Evolutionary conservation across 1,284 basidiomycete genomes (phyloP).

Genomic region (Marasmius fiardii): DNA sequence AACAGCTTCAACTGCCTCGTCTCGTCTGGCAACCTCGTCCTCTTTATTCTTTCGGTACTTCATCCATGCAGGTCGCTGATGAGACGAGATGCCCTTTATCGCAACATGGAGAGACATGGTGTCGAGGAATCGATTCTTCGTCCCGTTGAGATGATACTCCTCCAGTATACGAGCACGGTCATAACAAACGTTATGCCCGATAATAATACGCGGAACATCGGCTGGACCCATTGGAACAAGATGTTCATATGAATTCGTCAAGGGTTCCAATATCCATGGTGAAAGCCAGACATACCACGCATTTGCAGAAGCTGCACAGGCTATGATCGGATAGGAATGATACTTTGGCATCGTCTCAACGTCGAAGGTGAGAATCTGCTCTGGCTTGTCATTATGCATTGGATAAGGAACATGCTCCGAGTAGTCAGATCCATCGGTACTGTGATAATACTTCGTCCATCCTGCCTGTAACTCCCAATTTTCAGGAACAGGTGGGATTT

Average conservation of each 20-base stretch:
- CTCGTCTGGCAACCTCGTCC: conserved; percentile 44
- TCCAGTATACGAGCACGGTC: conserved; percentile 84
- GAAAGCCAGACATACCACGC: conserved; percentile 98
- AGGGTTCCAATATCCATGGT: conserved; percentile 79
- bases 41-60: conserved; percentile 72
- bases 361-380: conserved; percentile 85
- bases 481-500: conserved; percentile 65
- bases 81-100: conserved; percentile 91
- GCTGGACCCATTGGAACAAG: conserved; percentile 73
- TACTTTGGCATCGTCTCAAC: conserved; percentile 91
- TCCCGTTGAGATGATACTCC: conserved; percentile 77
- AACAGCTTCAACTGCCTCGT: conserved; percentile 58
- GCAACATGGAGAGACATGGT: conserved; percentile 97
- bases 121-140: conserved; percentile 84
- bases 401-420: conserved; percentile 61
- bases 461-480: conserved; percentile 77
- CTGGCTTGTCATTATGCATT: conserved; percentile 55
- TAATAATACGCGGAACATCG: conserved; percentile 58
- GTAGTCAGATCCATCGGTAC: conserved; percentile 63
- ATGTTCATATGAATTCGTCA: conserved; percentile 63
- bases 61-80: conserved; percentile 93
- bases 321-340: conserved; percentile 85
- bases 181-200: conserved; percentile 96
- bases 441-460: conserved; percentile 86
- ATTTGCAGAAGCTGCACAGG: conserved; percentile 79